phyloP scores from a whole-genome alignment of 176 grass and related monocot species.

The Cocos nucifera region DNA sequence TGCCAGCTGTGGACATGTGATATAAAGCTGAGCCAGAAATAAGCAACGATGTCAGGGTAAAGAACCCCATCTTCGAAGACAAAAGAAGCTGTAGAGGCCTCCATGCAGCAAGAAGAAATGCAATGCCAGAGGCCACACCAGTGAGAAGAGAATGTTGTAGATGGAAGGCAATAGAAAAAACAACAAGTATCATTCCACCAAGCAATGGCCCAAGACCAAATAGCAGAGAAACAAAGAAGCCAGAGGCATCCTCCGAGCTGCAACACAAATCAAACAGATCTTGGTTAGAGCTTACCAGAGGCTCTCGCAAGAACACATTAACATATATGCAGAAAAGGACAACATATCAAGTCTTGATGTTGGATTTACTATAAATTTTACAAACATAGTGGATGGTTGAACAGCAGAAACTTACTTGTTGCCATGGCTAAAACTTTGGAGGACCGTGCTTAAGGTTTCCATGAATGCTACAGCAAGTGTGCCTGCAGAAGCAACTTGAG shows the following conservation, averaged over 20 bases:
- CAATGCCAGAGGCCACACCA: slow-evolving; percentile 84
- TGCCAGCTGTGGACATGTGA: slow-evolving; percentile 31
- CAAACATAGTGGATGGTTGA: no score
- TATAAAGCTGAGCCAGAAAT: slow-evolving; percentile 45
- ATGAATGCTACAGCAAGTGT: slow-evolving; percentile 96
- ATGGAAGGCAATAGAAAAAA: slow-evolving; percentile 56
- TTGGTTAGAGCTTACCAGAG: neutral
- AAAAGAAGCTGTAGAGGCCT: slow-evolving; percentile 76
- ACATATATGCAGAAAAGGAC: no score
- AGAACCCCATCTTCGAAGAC: slow-evolving; percentile 66
- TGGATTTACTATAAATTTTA: no score
- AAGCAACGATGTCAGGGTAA: slow-evolving; percentile 45
- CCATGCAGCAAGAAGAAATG: slow-evolving; percentile 86
- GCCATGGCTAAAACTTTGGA: slow-evolving; percentile 59
- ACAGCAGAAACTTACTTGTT: slow-evolving; percentile 32
- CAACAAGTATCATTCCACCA: slow-evolving; percentile 68
- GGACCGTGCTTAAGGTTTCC: slow-evolving; percentile 82
- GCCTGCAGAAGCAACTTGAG: slow-evolving; percentile 92
- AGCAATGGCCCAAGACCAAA: slow-evolving; percentile 95
- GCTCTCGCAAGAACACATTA: no score
- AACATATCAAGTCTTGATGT: no score
- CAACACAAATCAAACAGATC: slow-evolving; percentile 27
- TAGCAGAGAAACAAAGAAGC: slow-evolving; percentile 81
- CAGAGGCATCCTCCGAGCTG: slow-evolving; percentile 65
- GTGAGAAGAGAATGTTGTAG: slow-evolving; percentile 80